A percentile compares a stretch with the other conserved stretches of the same genome.
phyloP scores from a whole-genome alignment of 2,329 filamentous ascomycete species.

The Pseudopithomyces maydicus region DNA sequence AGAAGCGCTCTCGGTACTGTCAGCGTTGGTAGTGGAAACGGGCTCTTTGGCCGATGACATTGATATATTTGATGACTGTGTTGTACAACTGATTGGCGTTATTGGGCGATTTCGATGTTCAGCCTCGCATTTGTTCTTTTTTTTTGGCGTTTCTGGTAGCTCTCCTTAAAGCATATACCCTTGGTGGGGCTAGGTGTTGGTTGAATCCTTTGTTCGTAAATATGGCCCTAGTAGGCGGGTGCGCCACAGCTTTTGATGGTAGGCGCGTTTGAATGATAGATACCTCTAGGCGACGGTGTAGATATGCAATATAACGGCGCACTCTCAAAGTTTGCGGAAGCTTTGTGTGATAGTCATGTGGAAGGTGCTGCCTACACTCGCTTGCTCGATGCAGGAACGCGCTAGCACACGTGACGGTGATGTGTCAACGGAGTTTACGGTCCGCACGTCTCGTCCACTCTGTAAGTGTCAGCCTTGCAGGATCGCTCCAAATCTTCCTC shows the following conservation, averaged over 20 bases:
- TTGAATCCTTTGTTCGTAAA: neutral
- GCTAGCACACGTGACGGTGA: neutral
- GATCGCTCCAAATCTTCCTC: too few relatives aligned
- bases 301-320: neutral
- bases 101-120: neutral
- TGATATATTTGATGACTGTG: slow-evolving; percentile 6
- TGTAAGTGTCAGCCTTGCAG: too few relatives aligned
- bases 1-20: slow-evolving; percentile 36
- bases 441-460: too few relatives aligned
- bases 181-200: neutral
- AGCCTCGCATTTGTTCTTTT: neutral
- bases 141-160: neutral
- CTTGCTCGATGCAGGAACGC: neutral
- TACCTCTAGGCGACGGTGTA: slow-evolving; percentile 2
- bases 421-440: too few relatives aligned
- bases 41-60: slow-evolving; percentile 38
- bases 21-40: slow-evolving; percentile 33
- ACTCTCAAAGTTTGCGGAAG: neutral
- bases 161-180: slow-evolving; percentile 5
- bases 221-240: neutral
- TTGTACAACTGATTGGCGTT: slow-evolving; percentile 1
- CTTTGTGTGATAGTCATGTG: neutral
- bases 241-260: neutral
- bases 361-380: neutral
- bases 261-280: slow-evolving; percentile 6